Evolutionary conservation across 306 rosid genomes (phyloP).

Genomic region (Carpinus fangiana): DNA sequence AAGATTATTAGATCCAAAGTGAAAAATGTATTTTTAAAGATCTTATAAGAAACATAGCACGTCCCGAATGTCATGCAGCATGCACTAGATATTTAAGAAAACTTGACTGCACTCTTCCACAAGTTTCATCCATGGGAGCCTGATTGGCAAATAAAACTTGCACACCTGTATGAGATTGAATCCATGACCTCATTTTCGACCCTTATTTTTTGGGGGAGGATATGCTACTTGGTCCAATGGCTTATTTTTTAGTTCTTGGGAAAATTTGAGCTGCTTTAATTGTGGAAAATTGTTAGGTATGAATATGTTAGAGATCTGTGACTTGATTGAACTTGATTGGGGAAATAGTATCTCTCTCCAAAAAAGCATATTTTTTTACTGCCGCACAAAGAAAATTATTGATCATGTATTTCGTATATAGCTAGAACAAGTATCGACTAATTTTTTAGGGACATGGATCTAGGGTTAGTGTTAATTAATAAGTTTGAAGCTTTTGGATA

Average conservation of each 20-base stretch:
- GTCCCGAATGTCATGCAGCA: not conserved
- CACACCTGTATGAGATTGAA: not conserved
- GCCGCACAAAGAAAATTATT: not conserved
- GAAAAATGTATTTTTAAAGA: not conserved
- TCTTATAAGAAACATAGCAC: not conserved
- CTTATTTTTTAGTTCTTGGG: too few species aligned
- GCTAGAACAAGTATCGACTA: too few species aligned
- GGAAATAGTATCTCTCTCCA: not conserved
- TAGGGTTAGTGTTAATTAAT: too few species aligned
- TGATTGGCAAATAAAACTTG: not conserved
- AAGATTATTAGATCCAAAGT: not conserved
- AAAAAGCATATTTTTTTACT: too few species aligned
- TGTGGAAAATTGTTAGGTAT: not conserved
- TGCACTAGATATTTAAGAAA: slow-evolving; percentile 2
- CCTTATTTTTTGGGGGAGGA: too few species aligned
- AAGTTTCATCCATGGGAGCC: not conserved
- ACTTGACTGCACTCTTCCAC: not conserved
- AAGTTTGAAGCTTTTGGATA: too few species aligned
- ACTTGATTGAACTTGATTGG: not conserved
- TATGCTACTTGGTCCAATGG: too few species aligned
- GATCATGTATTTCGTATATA: too few species aligned
- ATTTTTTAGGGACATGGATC: too few species aligned
- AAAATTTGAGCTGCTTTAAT: too few species aligned
- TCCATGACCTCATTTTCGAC: not conserved
- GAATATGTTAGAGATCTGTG: not conserved